These are phyloP conservation scores for Cladophialophora immunda DNA, from an alignment of 2,329 filamentous ascomycete genomes.

Conservation along the genomic window DNA sequence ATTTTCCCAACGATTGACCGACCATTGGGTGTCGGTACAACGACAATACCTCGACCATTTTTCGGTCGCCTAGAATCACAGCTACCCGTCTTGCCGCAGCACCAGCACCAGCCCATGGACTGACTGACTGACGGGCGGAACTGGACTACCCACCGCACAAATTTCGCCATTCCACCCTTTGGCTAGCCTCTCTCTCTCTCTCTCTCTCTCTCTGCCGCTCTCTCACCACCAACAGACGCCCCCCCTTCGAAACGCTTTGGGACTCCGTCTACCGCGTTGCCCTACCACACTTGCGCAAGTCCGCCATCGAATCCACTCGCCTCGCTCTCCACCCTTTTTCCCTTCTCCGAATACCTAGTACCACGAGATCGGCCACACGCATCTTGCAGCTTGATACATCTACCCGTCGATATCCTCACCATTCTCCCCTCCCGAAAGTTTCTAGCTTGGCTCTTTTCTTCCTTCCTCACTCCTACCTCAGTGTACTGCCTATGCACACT, in stretches of 20 bases:
- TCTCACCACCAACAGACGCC: background rate
- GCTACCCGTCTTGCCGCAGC: constrained; percentile 4
- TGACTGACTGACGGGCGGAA: background rate
- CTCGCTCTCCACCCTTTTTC: constrained; percentile 12
- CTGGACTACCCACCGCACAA: background rate
- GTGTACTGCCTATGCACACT: background rate
- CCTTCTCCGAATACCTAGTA: constrained; percentile 22
- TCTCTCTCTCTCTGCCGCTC: too few species aligned
- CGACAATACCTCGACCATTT: background rate
- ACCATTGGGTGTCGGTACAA: constrained; percentile 4
- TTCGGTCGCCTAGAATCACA: constrained; percentile 4
- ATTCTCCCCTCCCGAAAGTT: constrained; percentile 17
- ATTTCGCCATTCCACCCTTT: constrained; percentile 3
- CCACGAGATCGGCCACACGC: constrained; percentile 26
- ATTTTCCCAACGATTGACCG: constrained; percentile 5
- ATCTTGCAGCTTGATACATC: constrained; percentile 28
- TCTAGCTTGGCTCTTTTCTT: constrained; percentile 20
- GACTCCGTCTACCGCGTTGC: constrained; percentile 9
- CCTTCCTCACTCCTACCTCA: background rate
- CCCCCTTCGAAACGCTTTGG: constrained; percentile 5
- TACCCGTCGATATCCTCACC: constrained; percentile 21
- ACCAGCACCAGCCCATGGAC: background rate
- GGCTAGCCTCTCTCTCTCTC: background rate
- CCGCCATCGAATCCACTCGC: constrained; percentile 12
- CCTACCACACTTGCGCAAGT: constrained; percentile 17